These are phyloP conservation scores for Cryptosporidium bovis DNA, from an alignment of 169 alveolate genomes.

Conservation along the genomic window DNA sequence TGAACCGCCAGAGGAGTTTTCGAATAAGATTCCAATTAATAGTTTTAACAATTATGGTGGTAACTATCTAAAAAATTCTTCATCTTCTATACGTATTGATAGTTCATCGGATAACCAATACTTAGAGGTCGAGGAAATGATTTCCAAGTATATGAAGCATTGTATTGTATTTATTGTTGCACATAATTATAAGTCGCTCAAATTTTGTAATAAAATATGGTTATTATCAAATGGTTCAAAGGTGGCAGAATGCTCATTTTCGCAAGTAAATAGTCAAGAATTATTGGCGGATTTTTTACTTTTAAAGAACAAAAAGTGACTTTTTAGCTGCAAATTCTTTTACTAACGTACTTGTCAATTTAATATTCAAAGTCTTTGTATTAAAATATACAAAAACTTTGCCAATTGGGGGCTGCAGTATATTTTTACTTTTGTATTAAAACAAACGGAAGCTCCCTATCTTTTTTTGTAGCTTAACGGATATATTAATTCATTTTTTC, in stretches of 20 bases:
- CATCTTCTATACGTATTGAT: neutral
- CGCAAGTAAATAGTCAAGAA: slow-evolving; percentile 34
- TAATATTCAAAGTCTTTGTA: neutral
- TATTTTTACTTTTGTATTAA: too few species aligned
- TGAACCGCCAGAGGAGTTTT: slow-evolving; percentile 82
- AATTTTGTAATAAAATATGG: slow-evolving; percentile 34
- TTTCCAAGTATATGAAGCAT: slow-evolving; percentile 49
- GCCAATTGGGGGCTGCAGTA: too few species aligned
- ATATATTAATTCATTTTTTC: too few species aligned
- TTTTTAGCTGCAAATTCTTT: neutral
- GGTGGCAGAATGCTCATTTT: slow-evolving; percentile 33
- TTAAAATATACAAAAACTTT: too few species aligned
- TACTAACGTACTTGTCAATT: neutral
- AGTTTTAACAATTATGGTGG: neutral
- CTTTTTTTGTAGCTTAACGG: too few species aligned
- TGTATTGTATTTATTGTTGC: slow-evolving; percentile 60
- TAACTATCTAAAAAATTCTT: neutral
- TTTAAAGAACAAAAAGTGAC: neutral
- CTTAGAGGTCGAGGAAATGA: slow-evolving; percentile 31
- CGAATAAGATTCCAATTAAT: neutral
- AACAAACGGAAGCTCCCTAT: too few species aligned
- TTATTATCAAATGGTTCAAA: slow-evolving; percentile 32
- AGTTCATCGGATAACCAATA: slow-evolving; percentile 8
- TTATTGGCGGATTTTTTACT: slow-evolving; percentile 26
- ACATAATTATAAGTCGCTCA: slow-evolving; percentile 48